These are phyloP conservation scores for Dioszegia crocea DNA, from an alignment of 768 basidiomycete species.

Conservation along the genomic window DNA sequence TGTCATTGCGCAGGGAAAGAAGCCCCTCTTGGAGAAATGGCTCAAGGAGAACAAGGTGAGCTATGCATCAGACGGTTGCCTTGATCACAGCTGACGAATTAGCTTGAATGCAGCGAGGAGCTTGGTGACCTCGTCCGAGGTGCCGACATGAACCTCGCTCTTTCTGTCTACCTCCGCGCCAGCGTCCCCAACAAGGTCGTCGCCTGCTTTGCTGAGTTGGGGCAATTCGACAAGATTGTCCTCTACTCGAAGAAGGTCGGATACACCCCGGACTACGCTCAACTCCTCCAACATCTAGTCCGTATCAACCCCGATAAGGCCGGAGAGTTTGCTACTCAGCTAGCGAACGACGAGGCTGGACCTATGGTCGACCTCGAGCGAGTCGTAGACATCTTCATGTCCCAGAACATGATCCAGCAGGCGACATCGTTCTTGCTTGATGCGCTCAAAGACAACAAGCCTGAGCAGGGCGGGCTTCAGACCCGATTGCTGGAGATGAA, in stretches of 20 bases:
- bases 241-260: constrained; percentile 96
- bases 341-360: constrained; percentile 88
- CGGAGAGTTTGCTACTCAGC: constrained; percentile 91
- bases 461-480: constrained; percentile 92
- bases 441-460: constrained; percentile 95
- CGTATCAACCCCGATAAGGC: constrained; percentile 95
- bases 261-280: constrained; percentile 86
- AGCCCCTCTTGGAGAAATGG: constrained; percentile 98
- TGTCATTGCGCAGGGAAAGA: constrained; percentile 90
- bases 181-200: constrained; percentile 98
- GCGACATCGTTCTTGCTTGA: constrained; percentile 97
- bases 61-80: neutral
- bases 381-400: constrained; percentile 99
- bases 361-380: constrained; percentile 90
- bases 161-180: constrained; percentile 94
- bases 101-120: constrained; percentile 98
- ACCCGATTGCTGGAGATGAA: constrained; percentile 98
- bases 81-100: constrained; percentile 15
- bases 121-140: constrained; percentile 92
- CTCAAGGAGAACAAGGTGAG: constrained; percentile 95
- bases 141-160: constrained; percentile 92
- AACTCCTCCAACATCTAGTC: constrained; percentile 91
- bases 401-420: constrained; percentile 98
- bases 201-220: constrained; percentile 97
- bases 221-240: constrained; percentile 96